Evolutionary conservation across 1,284 basidiomycete genomes (phyloP).

Genomic region (Athelia psychrophila): DNA sequence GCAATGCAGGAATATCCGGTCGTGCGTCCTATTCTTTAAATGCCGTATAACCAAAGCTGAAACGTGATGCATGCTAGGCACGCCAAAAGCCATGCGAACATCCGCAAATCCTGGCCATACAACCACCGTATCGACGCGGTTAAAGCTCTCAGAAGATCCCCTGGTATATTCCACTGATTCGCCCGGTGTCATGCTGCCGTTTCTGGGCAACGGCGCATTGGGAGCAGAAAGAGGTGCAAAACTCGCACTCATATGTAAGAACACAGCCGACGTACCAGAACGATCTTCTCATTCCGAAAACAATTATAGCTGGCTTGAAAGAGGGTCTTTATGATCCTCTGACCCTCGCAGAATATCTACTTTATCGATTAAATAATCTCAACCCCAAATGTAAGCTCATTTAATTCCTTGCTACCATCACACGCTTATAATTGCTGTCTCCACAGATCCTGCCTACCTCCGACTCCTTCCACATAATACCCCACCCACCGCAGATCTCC

Average conservation of each 20-base stretch:
- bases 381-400: constrained; percentile 61
- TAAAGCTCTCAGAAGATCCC: constrained; percentile 78
- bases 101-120: constrained; percentile 90
- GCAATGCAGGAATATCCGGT: constrained; percentile 84
- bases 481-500: constrained; percentile 55
- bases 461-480: constrained; percentile 52
- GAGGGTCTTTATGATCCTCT: constrained; percentile 89
- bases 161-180: constrained; percentile 94
- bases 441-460: constrained; percentile 67
- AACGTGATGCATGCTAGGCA: constrained; percentile 32
- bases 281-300: constrained; percentile 2
- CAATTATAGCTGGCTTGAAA: constrained; percentile 83
- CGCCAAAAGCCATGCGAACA: constrained; percentile 86
- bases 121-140: constrained; percentile 76
- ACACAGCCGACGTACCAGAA: constrained; percentile 3
- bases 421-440: constrained; percentile 3
- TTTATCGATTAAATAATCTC: constrained; percentile 84
- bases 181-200: constrained; percentile 97
- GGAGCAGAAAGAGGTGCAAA: constrained; percentile 93
- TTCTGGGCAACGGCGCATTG: constrained; percentile 79
- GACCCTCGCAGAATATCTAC: constrained; percentile 80
- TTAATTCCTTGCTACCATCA: constrained; percentile 5
- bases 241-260: constrained; percentile 86
- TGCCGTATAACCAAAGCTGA: not conserved
- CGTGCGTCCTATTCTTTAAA: constrained; percentile 49